Conservation (phyloP, 139 green algal species). For the Parachlorella kessleri region DNA sequence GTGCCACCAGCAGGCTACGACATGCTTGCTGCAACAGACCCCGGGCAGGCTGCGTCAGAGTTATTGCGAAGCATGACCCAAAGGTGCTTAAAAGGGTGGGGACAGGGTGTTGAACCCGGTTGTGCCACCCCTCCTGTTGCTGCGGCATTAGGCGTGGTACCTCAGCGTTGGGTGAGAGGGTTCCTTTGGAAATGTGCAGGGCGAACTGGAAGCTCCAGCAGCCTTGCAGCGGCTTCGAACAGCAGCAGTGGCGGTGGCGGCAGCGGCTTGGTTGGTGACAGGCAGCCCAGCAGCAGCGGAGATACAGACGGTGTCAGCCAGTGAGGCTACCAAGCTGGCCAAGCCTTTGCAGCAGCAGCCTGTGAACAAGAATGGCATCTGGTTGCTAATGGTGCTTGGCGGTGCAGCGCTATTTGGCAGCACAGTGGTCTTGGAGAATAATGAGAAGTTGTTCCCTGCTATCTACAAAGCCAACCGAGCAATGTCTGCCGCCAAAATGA, state of each 20-base stretch:
- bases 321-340: conserved; percentile 48
- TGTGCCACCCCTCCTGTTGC: too few relatives aligned
- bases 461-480: conserved; percentile 77
- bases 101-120: too few relatives aligned
- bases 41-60: too few relatives aligned
- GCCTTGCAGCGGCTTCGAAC: too few relatives aligned
- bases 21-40: too few relatives aligned
- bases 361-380: conserved; percentile 74
- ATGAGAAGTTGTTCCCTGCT: conserved; percentile 71
- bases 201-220: too few relatives aligned
- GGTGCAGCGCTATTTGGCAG: conserved; percentile 65
- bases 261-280: background rate
- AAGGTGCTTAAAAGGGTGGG: too few relatives aligned
- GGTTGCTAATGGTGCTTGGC: conserved; percentile 66
- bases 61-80: too few relatives aligned
- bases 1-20: too few relatives aligned
- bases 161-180: too few relatives aligned
- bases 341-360: conserved; percentile 65
- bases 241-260: background rate
- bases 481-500: conserved; percentile 37
- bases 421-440: conserved; percentile 76
- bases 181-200: too few relatives aligned
- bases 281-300: conserved; percentile 13
- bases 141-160: too few relatives aligned
- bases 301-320: conserved; percentile 59